These are phyloP conservation scores for Caloboletus inedulis DNA, from an alignment of 1,284 basidiomycete species.

Conservation along the genomic window DNA sequence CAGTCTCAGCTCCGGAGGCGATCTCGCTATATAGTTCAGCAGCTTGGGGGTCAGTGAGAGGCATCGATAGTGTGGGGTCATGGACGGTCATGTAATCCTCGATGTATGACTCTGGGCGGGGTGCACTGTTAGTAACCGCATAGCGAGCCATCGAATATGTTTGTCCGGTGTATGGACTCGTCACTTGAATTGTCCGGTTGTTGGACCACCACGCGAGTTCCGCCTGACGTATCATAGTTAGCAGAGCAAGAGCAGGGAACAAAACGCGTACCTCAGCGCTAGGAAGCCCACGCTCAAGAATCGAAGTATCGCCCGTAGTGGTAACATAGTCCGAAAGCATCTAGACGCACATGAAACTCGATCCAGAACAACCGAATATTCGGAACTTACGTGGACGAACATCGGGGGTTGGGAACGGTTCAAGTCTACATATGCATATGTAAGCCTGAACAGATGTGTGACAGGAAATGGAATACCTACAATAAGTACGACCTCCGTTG, in stretches of 20 bases:
- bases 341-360: conserved; percentile 29
- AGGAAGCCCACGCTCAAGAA: conserved; percentile 63
- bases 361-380: background rate
- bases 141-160: conserved; percentile 72
- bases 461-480: conserved; percentile 39
- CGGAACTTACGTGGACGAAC: conserved; percentile 63
- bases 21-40: conserved; percentile 83
- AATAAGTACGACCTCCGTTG: conserved; percentile 85
- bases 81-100: conserved; percentile 78
- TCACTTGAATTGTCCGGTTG: conserved; percentile 73
- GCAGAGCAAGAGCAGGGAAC: conserved; percentile 37
- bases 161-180: conserved; percentile 67
- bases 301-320: conserved; percentile 56
- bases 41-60: conserved; percentile 59
- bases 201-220: conserved; percentile 82
- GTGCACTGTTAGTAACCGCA: conserved; percentile 77
- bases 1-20: conserved; percentile 84
- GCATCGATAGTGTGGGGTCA: conserved; percentile 50
- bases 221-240: conserved; percentile 38
- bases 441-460: background rate
- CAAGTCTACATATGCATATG: conserved; percentile 50
- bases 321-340: conserved; percentile 69
- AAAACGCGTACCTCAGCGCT: conserved; percentile 47
- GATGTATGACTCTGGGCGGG: conserved; percentile 82
- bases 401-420: conserved; percentile 89